These are phyloP conservation scores for Scheffersomyces stambukii DNA, from an alignment of 1,139 yeast species.

Conservation along the genomic window DNA sequence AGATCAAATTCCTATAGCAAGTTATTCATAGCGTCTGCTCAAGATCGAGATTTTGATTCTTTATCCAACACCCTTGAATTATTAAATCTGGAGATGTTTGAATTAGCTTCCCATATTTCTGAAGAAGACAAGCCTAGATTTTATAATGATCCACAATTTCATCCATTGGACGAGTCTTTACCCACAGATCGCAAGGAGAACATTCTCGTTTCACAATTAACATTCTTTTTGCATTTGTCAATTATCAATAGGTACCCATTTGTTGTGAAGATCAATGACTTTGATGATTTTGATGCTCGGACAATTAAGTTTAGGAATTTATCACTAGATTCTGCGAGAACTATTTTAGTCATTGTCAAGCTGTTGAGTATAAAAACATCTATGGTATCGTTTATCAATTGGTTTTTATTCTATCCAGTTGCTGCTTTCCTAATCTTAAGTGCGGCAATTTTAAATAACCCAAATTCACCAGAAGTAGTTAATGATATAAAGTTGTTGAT, in stretches of 20 bases:
- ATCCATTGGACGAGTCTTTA: constrained; percentile 4
- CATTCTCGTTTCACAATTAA: constrained; percentile 21
- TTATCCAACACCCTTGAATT: constrained; percentile 15
- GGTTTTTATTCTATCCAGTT: constrained; percentile 32
- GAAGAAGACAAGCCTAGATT: constrained; percentile 20
- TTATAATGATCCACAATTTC: constrained; percentile 22
- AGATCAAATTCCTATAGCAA: constrained; percentile 25
- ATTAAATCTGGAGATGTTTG: constrained; percentile 19
- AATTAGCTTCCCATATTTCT: constrained; percentile 12
- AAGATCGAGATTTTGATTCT: constrained; percentile 14
- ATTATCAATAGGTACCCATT: constrained; percentile 33
- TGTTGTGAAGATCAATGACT: constrained; percentile 15
- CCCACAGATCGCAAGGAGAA: constrained; percentile 11
- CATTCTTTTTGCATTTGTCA: constrained; percentile 33
- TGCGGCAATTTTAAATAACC: constrained; percentile 30
- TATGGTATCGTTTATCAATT: constrained; percentile 24
- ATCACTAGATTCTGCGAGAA: constrained; percentile 32
- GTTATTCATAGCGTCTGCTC: constrained; percentile 27
- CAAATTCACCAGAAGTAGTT: constrained; percentile 22
- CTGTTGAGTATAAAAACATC: constrained; percentile 17
- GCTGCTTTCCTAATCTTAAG: constrained; percentile 31
- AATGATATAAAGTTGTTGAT: constrained; percentile 29
- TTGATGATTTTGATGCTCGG: constrained; percentile 13
- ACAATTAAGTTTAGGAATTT: constrained; percentile 19
- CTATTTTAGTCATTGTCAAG: constrained; percentile 24